Base-by-base conservation (phyloP, 2,329 filamentous ascomycete genomes). In the Exophiala dermatitidis region DNA sequence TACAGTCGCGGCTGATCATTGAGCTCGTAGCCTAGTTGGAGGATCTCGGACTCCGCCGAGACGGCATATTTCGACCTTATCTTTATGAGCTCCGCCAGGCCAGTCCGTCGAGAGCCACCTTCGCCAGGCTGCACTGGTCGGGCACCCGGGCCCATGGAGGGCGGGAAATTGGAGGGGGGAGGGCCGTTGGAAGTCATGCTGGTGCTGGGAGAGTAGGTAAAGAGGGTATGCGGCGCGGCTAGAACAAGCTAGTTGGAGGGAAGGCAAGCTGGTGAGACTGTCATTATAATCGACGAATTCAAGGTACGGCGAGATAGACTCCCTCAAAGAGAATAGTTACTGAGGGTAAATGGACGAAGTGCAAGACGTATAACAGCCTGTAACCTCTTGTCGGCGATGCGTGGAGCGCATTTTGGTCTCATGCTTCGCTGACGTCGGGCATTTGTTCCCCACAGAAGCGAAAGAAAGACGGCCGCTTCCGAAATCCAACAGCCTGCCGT, bases 141-240 rank as follows among this genome's bases (percentile, higher is more conserved):
- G 10, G 58, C 61, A 36, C 61, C 61, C 26, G 61, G 61, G 7
- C 61, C 61, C 56, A 63, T 53, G 2, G 61, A 60, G 4, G 60
- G 46, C 7, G 61, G 61, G 12, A 59, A 42, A 29, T 37, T 46
- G n/a, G 58, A 58, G 5, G 59, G 40, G 37, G 59, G 58, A 53
- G 52, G 44, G 9, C 41, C 34, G 26, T 53, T 43, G 19, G 43
- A 57, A 3, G 52, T 44, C 61, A 63, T 61, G 31, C 30, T 50
- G 36, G 19, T 30, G 3, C 33, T 7, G 33, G 33, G 33, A 36
- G 33, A n/a, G 33, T 36, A n/a, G 33, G 7, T 19, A 19, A 19
- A 19, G 19, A 19, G 19, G 19, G 19, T 19, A 19, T 19, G 19
- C 19, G 19, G 19, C 19, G 19, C 19, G 19, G 19, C 19, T 19